Evolutionary conservation across 2,329 filamentous ascomycete species (phyloP).

Genomic region (Leptographium lundbergii): DNA sequence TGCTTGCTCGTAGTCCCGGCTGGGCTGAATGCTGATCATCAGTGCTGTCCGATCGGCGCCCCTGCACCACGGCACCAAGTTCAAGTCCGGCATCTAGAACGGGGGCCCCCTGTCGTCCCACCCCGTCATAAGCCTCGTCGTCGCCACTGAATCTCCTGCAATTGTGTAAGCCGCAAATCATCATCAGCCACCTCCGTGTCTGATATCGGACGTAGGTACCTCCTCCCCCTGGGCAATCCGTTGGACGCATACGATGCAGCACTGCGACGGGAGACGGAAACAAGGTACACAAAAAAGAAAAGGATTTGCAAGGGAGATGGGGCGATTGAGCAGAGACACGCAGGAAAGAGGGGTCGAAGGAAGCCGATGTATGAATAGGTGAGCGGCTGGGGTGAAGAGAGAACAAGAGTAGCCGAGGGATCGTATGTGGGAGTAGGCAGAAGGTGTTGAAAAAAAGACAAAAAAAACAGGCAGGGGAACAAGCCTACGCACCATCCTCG

Average conservation of each 20-base stretch:
- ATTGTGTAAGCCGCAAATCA: neutral
- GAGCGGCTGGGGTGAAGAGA: neutral
- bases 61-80: constrained; percentile 11
- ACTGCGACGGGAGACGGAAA: neutral
- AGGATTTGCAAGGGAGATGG: neutral
- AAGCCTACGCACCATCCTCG: constrained; percentile 13
- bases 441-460: neutral
- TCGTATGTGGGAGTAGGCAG: too few relatives aligned
- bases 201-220: neutral
- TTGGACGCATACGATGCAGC: neutral
- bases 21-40: neutral
- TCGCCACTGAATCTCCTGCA: constrained; percentile 14
- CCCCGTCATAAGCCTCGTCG: constrained; percentile 12
- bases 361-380: neutral
- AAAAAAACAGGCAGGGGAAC: neutral
- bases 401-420: neutral
- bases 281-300: too few relatives aligned
- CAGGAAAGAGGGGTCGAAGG: neutral
- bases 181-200: neutral
- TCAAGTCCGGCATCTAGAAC: constrained; percentile 11
- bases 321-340: neutral
- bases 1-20: neutral
- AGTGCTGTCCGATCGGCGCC: neutral
- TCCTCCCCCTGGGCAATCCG: neutral
- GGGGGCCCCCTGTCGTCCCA: neutral